These are phyloP conservation scores for Pogostemon cablin DNA, from an alignment of 257 asterid genomes.

Conservation along the genomic window DNA sequence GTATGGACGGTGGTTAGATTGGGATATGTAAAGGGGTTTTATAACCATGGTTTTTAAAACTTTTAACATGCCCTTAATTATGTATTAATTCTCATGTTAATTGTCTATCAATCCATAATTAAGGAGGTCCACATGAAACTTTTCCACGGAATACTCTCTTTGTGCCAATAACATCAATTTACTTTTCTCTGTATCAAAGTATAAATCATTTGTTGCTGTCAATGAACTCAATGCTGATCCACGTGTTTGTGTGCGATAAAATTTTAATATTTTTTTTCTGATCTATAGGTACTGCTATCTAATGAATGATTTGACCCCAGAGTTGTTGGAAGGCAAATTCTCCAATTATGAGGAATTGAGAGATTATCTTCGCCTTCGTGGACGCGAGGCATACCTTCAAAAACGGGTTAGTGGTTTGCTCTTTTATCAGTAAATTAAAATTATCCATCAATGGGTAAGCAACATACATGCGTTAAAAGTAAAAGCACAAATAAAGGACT, in stretches of 20 bases:
- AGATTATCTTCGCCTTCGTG: slow-evolving; percentile 64
- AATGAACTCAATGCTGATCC: not conserved
- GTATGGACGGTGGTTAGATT: no score
- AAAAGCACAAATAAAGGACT: not conserved
- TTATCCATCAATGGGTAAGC: not conserved
- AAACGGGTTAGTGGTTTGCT: slow-evolving; percentile 67
- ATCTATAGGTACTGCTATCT: slow-evolving; percentile 62
- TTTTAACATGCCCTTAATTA: no score
- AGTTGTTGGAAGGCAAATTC: slow-evolving; percentile 48
- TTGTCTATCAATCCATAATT: no score
- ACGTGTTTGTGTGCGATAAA: not conserved
- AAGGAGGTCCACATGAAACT: no score
- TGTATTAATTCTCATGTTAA: no score
- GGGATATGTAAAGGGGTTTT: no score
- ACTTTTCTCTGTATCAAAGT: not conserved
- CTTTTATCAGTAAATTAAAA: slow-evolving; percentile 17
- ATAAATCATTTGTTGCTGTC: not conserved
- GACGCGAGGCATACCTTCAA: slow-evolving; percentile 80
- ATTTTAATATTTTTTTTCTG: slow-evolving; percentile 18
- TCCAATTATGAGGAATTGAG: slow-evolving; percentile 55
- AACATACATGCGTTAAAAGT: not conserved
- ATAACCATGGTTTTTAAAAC: no score
- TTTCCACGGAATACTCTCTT: not conserved
- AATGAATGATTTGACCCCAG: slow-evolving; percentile 64
- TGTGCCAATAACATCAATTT: slow-evolving; percentile 5